Base-by-base conservation (phyloP, 305 asterid genomes). In the Solanum chacoense region DNA sequence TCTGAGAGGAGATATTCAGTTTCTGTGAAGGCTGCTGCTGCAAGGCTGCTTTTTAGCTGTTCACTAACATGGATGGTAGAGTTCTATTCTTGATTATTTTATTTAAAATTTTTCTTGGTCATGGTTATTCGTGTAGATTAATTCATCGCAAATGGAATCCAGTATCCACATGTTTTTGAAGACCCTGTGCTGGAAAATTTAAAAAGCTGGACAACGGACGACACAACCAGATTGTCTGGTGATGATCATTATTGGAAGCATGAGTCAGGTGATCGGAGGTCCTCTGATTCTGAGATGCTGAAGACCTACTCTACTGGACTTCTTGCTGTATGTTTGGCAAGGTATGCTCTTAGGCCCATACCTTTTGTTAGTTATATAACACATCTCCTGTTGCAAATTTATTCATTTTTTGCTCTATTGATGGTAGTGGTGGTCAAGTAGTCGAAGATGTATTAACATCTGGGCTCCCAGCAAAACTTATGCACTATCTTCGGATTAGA, bases 81-180 rank as follows among this genome's bases (percentile, higher is more conserved):
- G 72, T 80, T 22, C 45, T 87, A 24, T 73, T 84, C 81, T 83
- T 89, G 16, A 45, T 88, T 76, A 63, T 22, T 89, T 13, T 37
- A 35, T 63, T 16, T 72, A 63, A 67, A 88, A 12, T 5, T 81
- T 38, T 77, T 87, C 65, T 84, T 36, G 73, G 45, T 85, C 36
- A 20, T 36, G 29, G 59, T 85, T 88, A 34, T 87, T 87, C 67
- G 22, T 85, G 22, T 90, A 40, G 75, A 87, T 91, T 75, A 90
- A 87, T 42, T 18, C 32, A 50, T 85, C 38, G 85, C 81, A 88
- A 73, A 89, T 88, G 94, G 91, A 86, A 90, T 95, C 88, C 98
- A 98, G 99, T 96, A 94, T 93, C 99, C 98, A 36, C 99, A 96
- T 91, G 94, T 92, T 72, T 96, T 96, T 92, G 99, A 98, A 91